These are phyloP conservation scores for Leucocoprinus birnbaumii DNA, from an alignment of 768 basidiomycete genomes.

Conservation along the genomic window DNA sequence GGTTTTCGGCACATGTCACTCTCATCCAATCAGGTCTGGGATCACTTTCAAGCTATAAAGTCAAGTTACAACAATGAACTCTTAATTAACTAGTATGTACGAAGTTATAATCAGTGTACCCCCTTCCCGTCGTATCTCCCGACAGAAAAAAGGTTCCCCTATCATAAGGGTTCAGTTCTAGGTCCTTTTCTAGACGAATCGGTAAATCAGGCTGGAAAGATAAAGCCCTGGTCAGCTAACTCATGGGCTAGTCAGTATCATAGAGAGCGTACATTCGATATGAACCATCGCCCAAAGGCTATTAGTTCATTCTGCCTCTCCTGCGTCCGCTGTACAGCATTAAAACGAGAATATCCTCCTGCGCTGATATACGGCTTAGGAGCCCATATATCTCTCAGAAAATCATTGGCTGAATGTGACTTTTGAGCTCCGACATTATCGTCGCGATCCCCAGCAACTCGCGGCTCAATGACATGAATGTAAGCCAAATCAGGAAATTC, in stretches of 20 bases:
- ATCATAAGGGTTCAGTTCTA: neutral
- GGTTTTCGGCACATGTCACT: too few species aligned
- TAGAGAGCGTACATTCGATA: conserved; percentile 27
- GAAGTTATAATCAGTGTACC: conserved; percentile 6
- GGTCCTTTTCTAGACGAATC: conserved; percentile 6
- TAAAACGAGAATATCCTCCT: conserved; percentile 41
- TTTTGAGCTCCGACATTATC: conserved; percentile 12
- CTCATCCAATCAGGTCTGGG: too few species aligned
- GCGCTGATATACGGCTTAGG: conserved; percentile 36
- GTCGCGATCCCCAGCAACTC: conserved; percentile 14
- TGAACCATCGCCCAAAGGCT: conserved; percentile 26
- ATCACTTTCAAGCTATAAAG: too few species aligned
- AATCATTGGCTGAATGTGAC: conserved; percentile 33
- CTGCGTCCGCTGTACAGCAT: conserved; percentile 34
- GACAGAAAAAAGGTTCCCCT: neutral
- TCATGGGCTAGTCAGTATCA: neutral
- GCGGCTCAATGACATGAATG: conserved; percentile 47
- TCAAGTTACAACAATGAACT: too few species aligned
- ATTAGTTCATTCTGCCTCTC: conserved; percentile 21
- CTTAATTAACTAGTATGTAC: too few species aligned
- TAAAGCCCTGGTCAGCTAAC: too few species aligned
- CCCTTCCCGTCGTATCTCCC: conserved; percentile 26
- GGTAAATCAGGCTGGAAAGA: conserved; percentile 14
- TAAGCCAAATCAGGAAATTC: conserved; percentile 46
- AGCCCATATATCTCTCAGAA: conserved; percentile 44